Base-by-base conservation (phyloP, 345 rosid genomes). In the Hypericum perforatum region DNA sequence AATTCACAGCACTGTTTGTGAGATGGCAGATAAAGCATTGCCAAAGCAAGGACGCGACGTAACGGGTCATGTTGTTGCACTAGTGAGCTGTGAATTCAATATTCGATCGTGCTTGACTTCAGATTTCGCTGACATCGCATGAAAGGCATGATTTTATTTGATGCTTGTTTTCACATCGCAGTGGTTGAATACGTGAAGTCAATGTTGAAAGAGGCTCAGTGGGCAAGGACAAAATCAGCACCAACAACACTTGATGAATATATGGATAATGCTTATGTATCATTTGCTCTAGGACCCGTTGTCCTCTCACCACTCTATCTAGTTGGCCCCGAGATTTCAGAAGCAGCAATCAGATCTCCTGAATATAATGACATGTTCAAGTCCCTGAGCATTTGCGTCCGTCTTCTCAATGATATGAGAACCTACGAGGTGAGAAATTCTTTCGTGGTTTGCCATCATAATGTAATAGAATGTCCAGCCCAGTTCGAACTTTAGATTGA, bases 101-200 rank as follows among this genome's bases (percentile, higher is more conserved):
- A n/a, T n/a, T 36, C 39, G 16, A 32, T 40, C 8, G 11, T 22
- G 7, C 37, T 14, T 42, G 36, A 32, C 5, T 7, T 16, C 22
- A 52, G 12, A 43, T 9, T 13, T 4, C 45, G 8, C 41, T 14
- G 43, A 51, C 46, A 15, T 52, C 7, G 48, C 16, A 5, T n/a
- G n/a, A n/a, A n/a, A n/a, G n/a, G n/a, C n/a, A n/a, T n/a, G n/a
- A n/a, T n/a, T n/a, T n/a, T n/a, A n/a, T n/a, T n/a, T n/a, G n/a
- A n/a, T n/a, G n/a, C n/a, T n/a, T n/a, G n/a, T n/a, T 13, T 59
- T 49, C 51, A 49, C 45, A 41, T 54, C 73, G 78, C 76, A 88
- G 96, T 91, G 98, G 98, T 64, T 88, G 63, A 76, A 74, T 61
- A 61, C 88, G 74, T 67, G 98, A 92, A 77, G 74, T 82, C 3